Conservation (phyloP, 805 yeast species). For the Ogataea saltuana region DNA sequence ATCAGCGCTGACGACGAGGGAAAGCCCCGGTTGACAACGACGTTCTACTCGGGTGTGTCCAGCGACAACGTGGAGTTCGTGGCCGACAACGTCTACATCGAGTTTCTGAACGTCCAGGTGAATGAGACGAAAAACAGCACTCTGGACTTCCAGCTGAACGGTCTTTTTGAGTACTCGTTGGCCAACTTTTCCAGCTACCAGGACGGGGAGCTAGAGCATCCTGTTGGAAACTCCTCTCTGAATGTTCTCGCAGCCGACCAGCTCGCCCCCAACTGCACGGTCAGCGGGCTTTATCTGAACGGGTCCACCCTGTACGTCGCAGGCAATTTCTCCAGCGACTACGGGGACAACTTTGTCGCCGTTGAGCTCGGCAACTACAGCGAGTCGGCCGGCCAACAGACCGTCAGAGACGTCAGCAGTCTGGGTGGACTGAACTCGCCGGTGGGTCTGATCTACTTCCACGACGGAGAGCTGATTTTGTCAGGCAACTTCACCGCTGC, state of each 20-base stretch:
- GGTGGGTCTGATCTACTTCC: constrained; percentile 39
- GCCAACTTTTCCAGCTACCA: constrained; percentile 54
- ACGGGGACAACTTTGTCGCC: constrained; percentile 41
- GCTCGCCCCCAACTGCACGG: constrained; percentile 41
- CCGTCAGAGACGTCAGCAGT: constrained; percentile 3
- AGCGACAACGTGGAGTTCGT: constrained; percentile 54
- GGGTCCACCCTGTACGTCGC: constrained; percentile 44
- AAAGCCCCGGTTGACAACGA: constrained; percentile 42
- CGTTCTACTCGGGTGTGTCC: constrained; percentile 35
- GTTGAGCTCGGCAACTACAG: constrained; percentile 30
- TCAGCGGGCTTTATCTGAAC: constrained; percentile 37
- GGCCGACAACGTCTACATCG: constrained; percentile 63
- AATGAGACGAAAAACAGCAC: constrained; percentile 38
- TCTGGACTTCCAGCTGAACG: constrained; percentile 51
- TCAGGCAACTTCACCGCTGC: constrained; percentile 41
- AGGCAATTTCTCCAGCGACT: constrained; percentile 46
- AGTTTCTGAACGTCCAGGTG: constrained; percentile 47
- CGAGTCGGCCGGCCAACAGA: constrained; percentile 11
- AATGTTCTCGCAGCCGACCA: constrained; percentile 39
- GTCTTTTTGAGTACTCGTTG: constrained; percentile 79
- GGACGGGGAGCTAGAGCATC: constrained; percentile 23
- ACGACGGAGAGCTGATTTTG: constrained; percentile 40
- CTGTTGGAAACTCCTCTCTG: constrained; percentile 51
- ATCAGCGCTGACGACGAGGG: constrained; percentile 38
- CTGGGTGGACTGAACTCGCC: constrained; percentile 38